These are phyloP conservation scores for Bretziella fagacearum DNA, from an alignment of 2,329 filamentous ascomycete genomes.

Conservation along the genomic window DNA sequence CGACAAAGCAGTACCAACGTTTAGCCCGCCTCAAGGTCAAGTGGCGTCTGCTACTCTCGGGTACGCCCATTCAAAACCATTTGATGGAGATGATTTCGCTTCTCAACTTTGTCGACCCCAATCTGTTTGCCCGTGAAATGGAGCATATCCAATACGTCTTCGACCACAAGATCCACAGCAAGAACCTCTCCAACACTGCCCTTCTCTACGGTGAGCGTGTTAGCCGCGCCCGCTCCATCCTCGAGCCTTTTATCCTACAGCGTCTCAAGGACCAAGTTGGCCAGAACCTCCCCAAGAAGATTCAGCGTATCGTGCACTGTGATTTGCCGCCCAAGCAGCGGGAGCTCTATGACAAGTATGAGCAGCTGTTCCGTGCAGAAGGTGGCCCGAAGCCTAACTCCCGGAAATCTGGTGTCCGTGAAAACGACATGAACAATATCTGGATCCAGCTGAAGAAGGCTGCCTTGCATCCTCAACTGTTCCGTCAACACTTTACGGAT, in stretches of 20 bases:
- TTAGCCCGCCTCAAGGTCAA: slow-evolving; percentile 58
- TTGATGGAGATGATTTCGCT: slow-evolving; percentile 80
- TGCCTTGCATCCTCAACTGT: slow-evolving; percentile 78
- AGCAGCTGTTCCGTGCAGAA: slow-evolving; percentile 46
- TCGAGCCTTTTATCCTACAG: slow-evolving; percentile 87
- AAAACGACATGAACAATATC: slow-evolving; percentile 46
- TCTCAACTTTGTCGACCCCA: slow-evolving; percentile 83
- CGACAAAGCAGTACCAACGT: slow-evolving; percentile 64
- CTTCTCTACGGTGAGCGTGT: slow-evolving; percentile 79
- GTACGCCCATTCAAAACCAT: slow-evolving; percentile 90
- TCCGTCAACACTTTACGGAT: slow-evolving; percentile 65
- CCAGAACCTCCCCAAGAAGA: slow-evolving; percentile 66
- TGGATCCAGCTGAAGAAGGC: slow-evolving; percentile 88
- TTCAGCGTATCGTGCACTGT: slow-evolving; percentile 61
- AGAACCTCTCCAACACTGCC: slow-evolving; percentile 61
- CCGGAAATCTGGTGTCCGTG: slow-evolving; percentile 31
- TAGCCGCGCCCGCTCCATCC: slow-evolving; percentile 70
- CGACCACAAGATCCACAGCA: slow-evolving; percentile 75
- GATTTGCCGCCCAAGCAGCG: slow-evolving; percentile 58
- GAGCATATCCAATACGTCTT: slow-evolving; percentile 77
- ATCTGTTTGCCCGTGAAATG: slow-evolving; percentile 53
- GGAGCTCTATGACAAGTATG: slow-evolving; percentile 51
- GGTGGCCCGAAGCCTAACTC: not conserved
- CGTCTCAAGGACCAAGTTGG: slow-evolving; percentile 87
- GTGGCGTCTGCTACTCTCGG: slow-evolving; percentile 70